A percentile compares a stretch with the other conserved stretches of the same genome.
phyloP scores from a whole-genome alignment of 1,139 yeast genomes.

The Scheffersomyces titani region DNA sequence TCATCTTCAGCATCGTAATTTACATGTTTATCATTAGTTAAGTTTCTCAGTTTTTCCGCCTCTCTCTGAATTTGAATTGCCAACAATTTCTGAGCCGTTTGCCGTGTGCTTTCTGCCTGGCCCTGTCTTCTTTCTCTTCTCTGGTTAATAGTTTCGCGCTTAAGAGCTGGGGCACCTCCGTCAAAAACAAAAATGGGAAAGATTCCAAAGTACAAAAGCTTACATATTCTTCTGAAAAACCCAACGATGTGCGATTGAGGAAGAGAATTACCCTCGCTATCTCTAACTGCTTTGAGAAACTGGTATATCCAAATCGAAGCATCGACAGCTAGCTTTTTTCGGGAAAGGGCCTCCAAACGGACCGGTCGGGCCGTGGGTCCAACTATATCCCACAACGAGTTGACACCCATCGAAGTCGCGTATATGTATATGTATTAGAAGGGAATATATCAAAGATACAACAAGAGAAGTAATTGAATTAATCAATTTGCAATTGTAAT shows the following conservation, averaged over 20 bases:
- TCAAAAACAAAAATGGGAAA: constrained; percentile 95
- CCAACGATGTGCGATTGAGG: constrained; percentile 89
- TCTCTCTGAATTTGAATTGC: constrained; percentile 75
- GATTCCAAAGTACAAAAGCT: constrained; percentile 84
- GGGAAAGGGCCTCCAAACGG: constrained; percentile 74
- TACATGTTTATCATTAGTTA: background rate
- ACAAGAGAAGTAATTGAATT: background rate
- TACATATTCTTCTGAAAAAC: constrained; percentile 90
- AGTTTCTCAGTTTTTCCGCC: constrained; percentile 31
- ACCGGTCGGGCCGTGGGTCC: constrained; percentile 93
- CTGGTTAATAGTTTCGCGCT: constrained; percentile 69
- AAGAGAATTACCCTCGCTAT: constrained; percentile 76
- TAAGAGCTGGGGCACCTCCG: constrained; percentile 92
- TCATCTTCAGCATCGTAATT: constrained; percentile 21
- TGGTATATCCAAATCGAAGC: constrained; percentile 99
- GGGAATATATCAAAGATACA: background rate
- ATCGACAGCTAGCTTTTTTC: constrained; percentile 86
- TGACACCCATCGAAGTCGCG: constrained; percentile 76
- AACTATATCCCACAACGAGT: constrained; percentile 88
- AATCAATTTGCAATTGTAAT: background rate
- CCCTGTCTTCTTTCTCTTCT: constrained; percentile 77
- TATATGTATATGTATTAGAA: too few species aligned
- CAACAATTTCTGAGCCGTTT: constrained; percentile 77
- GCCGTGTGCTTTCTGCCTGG: constrained; percentile 65
- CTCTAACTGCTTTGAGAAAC: constrained; percentile 91